Percentiles rank a stretch among this genome's conserved stretches.
Evolutionary conservation across 192 early-diverging fungal species (phyloP).

Genomic region (Dissophora globulifera): DNA sequence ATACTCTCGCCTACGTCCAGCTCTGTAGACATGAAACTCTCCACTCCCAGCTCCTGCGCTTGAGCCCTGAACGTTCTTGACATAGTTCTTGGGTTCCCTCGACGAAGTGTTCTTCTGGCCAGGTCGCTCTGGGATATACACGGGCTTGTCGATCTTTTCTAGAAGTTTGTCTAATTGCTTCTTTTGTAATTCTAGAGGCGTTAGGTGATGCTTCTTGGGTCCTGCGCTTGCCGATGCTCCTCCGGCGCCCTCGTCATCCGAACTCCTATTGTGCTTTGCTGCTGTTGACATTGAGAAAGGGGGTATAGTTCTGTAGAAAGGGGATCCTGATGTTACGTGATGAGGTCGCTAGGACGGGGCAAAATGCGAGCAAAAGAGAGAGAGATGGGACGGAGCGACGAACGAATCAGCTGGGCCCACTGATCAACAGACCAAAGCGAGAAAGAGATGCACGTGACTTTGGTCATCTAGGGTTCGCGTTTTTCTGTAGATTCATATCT

Average conservation of each 20-base stretch:
- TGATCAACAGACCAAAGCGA: too few species aligned
- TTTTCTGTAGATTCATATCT: too few species aligned
- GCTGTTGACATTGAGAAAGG: too few species aligned
- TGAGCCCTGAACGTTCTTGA: constrained; percentile 91
- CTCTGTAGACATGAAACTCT: constrained; percentile 95
- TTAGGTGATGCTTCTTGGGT: constrained; percentile 58
- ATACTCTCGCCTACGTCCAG: constrained; percentile 87
- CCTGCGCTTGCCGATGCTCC: neutral
- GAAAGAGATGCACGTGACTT: too few species aligned
- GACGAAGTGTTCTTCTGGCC: constrained; percentile 55
- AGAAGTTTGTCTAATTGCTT: constrained; percentile 78
- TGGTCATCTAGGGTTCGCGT: too few species aligned
- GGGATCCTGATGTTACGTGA: too few species aligned
- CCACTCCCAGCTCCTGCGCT: constrained; percentile 96
- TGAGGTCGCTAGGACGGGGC: too few species aligned
- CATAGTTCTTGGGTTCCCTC: constrained; percentile 84
- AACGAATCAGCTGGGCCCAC: too few species aligned
- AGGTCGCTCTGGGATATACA: constrained; percentile 71
- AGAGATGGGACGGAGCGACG: too few species aligned
- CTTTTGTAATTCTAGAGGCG: constrained; percentile 63
- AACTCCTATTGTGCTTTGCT: constrained; percentile 9
- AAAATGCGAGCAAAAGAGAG: too few species aligned
- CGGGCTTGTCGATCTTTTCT: constrained; percentile 82
- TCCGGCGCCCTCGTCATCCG: constrained; percentile 21
- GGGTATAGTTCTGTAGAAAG: too few species aligned